phyloP scores from a whole-genome alignment of 805 yeast genomes.

The Lipomyces oligophaga region DNA sequence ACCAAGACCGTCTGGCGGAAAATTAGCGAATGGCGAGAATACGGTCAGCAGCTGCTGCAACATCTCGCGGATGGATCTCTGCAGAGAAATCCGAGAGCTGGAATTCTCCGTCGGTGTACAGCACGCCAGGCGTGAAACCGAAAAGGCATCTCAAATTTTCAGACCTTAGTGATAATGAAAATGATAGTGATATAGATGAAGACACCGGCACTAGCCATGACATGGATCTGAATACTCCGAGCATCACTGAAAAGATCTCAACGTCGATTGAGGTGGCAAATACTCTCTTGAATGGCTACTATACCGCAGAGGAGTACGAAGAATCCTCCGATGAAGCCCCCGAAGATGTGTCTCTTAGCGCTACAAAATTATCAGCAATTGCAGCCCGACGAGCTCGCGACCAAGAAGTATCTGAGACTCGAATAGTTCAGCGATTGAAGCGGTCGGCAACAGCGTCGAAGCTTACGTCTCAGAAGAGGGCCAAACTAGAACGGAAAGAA shows the following conservation, averaged over 20 bases:
- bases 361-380: conserved; percentile 1
- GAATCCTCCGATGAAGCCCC: conserved; percentile 21
- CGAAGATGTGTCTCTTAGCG: conserved; percentile 22
- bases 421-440: conserved; percentile 5
- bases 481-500: conserved; percentile 2
- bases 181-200: too few relatives aligned
- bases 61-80: too few relatives aligned
- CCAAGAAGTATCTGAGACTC: too few relatives aligned
- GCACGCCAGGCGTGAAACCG: conserved; percentile 3
- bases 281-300: neutral
- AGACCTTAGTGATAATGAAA: too few relatives aligned
- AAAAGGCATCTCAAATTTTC: conserved; percentile 15
- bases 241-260: too few relatives aligned
- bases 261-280: too few relatives aligned
- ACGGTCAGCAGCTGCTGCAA: too few relatives aligned
- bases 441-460: neutral
- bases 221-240: too few relatives aligned
- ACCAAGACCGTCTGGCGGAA: too few relatives aligned
- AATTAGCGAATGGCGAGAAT: too few relatives aligned
- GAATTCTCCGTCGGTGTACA: conserved; percentile 4
- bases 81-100: too few relatives aligned
- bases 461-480: neutral
- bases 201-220: too few relatives aligned
- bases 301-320: neutral
- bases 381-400: conserved; percentile 6